Evolutionary conservation across 257 asterid species (phyloP), one percentile per base, ranked within the genome.

Genomic region (Scutellaria barbata): DNA sequence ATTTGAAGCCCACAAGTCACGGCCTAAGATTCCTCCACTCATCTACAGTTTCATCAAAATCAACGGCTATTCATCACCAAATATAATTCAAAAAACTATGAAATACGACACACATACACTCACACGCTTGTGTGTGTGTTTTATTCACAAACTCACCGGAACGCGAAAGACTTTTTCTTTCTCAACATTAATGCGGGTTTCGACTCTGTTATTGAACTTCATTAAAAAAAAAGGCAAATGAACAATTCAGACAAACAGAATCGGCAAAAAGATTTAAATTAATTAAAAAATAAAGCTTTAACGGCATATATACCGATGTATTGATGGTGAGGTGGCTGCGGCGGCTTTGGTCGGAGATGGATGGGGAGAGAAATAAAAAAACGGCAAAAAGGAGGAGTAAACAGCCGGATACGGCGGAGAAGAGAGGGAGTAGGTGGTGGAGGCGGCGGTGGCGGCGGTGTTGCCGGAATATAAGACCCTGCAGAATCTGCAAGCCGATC

Each of bases 1-100:
- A 43, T 82, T 86, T 1, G 92, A 71, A 66, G 25, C 77, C 96
- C 94, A 90, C 37, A 86, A 55, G 14, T 80, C 77, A 42, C 75
- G 74, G 71, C 82, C 79, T 74, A 79, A 48, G 58, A 73, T 45
- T 64, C 82, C 87, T 46, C 89, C 92, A 16, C 72, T 73, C 85
- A 72, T 83, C 96, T 88, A 22, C 74, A 69, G 17, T 14, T 81
- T 56, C 62, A 75, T 46, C 16, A 37, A 51, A 46, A 68, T 39
- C 62, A 47, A 47, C 47, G 52, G 47, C 18, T 40, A 69, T 41
- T 41, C 63, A 30, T n/a, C 67, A 55, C 33, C 8, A 17, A 61
- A 22, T 12, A 22, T 40, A 18, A 18, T 16, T 20, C 3, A 18
- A 7, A 37, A 67, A 46, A 8, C 41, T 72, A 30, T 1, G 45